Conservation (phyloP, 2,329 filamentous ascomycete genomes). For the Phialophora macrospora region DNA sequence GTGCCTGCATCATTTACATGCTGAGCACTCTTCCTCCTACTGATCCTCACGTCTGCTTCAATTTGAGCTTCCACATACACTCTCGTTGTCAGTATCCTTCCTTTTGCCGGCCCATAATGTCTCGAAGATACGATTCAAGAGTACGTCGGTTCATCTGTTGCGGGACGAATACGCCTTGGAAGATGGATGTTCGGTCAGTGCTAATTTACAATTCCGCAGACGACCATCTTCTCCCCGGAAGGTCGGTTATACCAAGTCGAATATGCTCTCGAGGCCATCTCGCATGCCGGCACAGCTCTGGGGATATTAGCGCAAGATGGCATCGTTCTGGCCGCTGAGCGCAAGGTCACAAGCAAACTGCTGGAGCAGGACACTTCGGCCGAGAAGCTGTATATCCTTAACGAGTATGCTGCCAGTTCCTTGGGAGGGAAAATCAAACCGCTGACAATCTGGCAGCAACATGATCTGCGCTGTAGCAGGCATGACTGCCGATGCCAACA, state of each 20-base stretch:
- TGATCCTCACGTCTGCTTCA: constrained; percentile 3
- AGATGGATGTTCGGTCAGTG: constrained; percentile 1
- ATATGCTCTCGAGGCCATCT: constrained; percentile 98
- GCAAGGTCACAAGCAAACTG: constrained; percentile 99
- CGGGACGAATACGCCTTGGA: not conserved
- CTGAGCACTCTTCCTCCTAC: not conserved
- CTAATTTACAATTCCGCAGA: constrained; percentile 60
- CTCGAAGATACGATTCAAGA: constrained; percentile 95
- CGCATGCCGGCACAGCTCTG: constrained; percentile 94
- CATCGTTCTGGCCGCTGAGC: constrained; percentile 95
- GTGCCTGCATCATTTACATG: constrained; percentile 25
- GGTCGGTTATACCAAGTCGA: constrained; percentile 98
- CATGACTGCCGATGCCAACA: constrained; percentile 99
- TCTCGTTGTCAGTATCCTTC: constrained; percentile 5
- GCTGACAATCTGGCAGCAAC: constrained; percentile 66
- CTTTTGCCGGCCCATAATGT: constrained; percentile 66
- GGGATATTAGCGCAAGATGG: constrained; percentile 97
- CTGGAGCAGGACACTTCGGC: constrained; percentile 99
- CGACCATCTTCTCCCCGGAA: constrained; percentile 99
- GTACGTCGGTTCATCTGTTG: constrained; percentile 59
- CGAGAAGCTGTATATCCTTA: constrained; percentile 99
- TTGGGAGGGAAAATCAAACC: not conserved
- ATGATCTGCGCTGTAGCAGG: constrained; percentile 99
- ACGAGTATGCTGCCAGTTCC: constrained; percentile 71
- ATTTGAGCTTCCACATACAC: constrained; percentile 8